A percentile compares a stretch with the other conserved stretches of the same genome.
Conservation (phyloP, 805 yeast genomes). For the Teunomyces atbi region DNA sequence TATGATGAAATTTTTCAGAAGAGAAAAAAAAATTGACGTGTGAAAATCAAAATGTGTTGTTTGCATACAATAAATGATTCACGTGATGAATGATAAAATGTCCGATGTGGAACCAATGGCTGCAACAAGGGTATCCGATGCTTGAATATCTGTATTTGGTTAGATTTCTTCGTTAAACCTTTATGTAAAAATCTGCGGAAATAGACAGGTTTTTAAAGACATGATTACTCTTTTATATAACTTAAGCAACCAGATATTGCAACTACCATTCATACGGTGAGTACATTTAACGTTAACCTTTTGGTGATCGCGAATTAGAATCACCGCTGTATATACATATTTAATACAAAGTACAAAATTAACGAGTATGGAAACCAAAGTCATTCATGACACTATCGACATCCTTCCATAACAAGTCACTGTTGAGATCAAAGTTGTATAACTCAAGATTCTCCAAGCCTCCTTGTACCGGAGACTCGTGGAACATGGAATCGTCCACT, state of each 20-base stretch:
- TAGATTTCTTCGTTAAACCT: too few relatives aligned
- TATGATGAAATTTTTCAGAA: conserved; percentile 8
- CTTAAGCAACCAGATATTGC: background rate
- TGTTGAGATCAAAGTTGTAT: conserved; percentile 46
- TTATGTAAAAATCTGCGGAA: too few relatives aligned
- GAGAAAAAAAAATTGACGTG: conserved; percentile 1
- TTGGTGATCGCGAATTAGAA: background rate
- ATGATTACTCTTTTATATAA: background rate
- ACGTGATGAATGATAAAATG: too few relatives aligned
- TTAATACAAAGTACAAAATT: background rate
- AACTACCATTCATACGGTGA: background rate
- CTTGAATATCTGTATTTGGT: too few relatives aligned
- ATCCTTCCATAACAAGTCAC: conserved; percentile 69
- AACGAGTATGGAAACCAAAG: conserved; percentile 75
- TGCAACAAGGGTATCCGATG: too few relatives aligned
- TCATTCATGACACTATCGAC: conserved; percentile 89
- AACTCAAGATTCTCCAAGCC: conserved; percentile 34
- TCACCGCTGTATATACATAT: background rate
- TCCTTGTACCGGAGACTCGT: conserved; percentile 26
- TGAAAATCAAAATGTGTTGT: background rate
- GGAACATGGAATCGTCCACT: conserved; percentile 8
- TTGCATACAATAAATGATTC: too few relatives aligned
- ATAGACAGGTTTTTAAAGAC: too few relatives aligned
- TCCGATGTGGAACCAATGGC: too few relatives aligned
- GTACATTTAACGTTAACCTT: too few relatives aligned